phyloP scores from a whole-genome alignment of 176 grass and related monocot genomes.

The Lolium multiflorum region DNA sequence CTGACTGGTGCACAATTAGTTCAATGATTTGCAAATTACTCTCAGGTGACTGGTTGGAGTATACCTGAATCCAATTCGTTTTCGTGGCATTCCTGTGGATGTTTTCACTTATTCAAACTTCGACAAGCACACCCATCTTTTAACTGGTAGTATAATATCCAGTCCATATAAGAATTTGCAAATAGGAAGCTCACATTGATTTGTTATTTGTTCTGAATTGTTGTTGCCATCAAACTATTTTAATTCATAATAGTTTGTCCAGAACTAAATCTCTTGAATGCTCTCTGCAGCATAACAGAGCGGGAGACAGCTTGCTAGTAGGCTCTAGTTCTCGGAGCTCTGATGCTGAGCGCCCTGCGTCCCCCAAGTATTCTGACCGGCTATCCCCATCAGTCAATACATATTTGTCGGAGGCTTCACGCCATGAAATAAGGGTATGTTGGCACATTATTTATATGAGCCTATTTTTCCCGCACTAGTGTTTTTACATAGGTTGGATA shows the following conservation, averaged over 20 bases:
- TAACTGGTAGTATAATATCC: background rate
- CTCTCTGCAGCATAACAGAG: conserved; percentile 81
- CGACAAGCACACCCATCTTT: conserved; percentile 3
- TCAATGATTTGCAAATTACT: background rate
- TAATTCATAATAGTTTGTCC: conserved; percentile 29
- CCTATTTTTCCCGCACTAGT: background rate
- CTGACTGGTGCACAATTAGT: conserved; percentile 14
- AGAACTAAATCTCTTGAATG: conserved; percentile 39
- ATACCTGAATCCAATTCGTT: conserved; percentile 14
- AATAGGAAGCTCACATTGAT: background rate
- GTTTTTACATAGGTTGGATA: conserved; percentile 24
- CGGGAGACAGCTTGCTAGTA: conserved; percentile 85
- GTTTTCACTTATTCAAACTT: conserved; percentile 35
- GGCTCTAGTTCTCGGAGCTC: conserved; percentile 90
- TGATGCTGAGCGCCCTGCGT: conserved; percentile 76
- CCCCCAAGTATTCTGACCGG: conserved; percentile 97
- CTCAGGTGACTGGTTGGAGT: background rate
- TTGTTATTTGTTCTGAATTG: conserved; percentile 18
- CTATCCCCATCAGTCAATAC: conserved; percentile 89
- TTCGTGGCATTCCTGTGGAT: background rate
- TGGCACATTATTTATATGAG: conserved; percentile 30
- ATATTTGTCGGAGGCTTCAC: conserved; percentile 97
- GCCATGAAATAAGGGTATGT: conserved; percentile 96
- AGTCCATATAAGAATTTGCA: conserved; percentile 20
- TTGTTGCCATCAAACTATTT: conserved; percentile 21